phyloP scores from a whole-genome alignment of 2,329 filamentous ascomycete genomes.

The Rasamsonia emersonii region DNA sequence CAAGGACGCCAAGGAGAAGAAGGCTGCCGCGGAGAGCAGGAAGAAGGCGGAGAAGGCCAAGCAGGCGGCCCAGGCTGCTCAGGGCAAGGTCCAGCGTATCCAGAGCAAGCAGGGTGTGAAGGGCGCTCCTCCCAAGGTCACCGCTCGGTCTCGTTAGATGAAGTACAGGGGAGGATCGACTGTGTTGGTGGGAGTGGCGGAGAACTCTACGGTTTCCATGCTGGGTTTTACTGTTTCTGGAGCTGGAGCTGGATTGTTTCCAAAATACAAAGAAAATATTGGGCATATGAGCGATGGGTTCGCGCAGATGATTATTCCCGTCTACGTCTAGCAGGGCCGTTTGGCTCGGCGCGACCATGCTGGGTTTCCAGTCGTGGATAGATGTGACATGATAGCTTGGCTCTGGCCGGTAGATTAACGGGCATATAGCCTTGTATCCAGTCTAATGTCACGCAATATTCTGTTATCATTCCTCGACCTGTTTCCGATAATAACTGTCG shows the following conservation, averaged over 20 bases:
- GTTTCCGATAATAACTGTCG: no score
- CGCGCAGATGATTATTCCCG: slow-evolving; percentile 10
- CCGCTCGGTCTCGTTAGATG: slow-evolving; percentile 74
- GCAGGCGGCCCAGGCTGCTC: slow-evolving; percentile 62
- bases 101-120: slow-evolving; percentile 96
- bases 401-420: slow-evolving; percentile 10
- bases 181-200: slow-evolving; percentile 8
- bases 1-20: slow-evolving; percentile 99
- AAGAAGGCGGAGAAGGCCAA: slow-evolving; percentile 99
- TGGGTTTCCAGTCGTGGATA: no score
- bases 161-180: slow-evolving; percentile 15
- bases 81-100: slow-evolving; percentile 72
- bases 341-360: no score
- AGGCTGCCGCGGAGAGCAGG: slow-evolving; percentile 70
- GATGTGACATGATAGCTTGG: slow-evolving; percentile 17
- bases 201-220: slow-evolving; percentile 5
- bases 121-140: slow-evolving; percentile 78
- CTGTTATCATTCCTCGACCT: no score
- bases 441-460: no score
- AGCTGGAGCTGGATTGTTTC: slow-evolving; percentile 10
- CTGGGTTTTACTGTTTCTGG: slow-evolving; percentile 5
- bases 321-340: neutral
- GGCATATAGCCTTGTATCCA: neutral
- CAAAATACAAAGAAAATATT: slow-evolving; percentile 9
- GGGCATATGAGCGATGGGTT: slow-evolving; percentile 18